phyloP scores from a whole-genome alignment of 352 stramenopile species.

The Phytophthora melonis region DNA sequence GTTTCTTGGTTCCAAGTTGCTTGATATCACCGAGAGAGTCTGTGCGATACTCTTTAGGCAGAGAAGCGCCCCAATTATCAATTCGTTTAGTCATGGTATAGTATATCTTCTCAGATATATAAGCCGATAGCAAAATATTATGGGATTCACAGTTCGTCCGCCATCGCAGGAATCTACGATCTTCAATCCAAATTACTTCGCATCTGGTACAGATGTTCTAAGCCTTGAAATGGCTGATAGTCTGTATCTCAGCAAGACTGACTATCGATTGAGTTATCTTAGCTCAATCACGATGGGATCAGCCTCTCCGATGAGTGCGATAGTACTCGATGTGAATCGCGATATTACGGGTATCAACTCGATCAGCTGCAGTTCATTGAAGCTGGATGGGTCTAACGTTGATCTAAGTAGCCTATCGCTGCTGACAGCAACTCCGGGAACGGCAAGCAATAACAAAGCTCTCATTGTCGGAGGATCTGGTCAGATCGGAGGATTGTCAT shows the following conservation, averaged over 20 bases:
- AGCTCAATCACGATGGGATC: slow-evolving; percentile 1
- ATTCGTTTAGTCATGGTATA: background rate
- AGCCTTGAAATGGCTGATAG: background rate
- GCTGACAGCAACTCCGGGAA: background rate
- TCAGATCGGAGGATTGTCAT: too few relatives aligned
- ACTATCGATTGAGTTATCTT: slow-evolving; percentile 4
- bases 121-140: background rate
- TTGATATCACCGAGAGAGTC: background rate
- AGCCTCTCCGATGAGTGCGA: background rate
- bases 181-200: too few relatives aligned
- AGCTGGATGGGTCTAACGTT: background rate
- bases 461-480: too few relatives aligned
- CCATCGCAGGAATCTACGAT: background rate
- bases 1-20: background rate
- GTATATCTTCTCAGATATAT: background rate
- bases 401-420: background rate
- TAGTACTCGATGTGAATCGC: background rate
- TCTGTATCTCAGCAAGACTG: slow-evolving; percentile 2
- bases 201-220: background rate
- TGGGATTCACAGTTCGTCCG: background rate
- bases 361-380: background rate
- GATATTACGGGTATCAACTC: too few relatives aligned
- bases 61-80: background rate
- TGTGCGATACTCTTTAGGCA: background rate
- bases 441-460: too few relatives aligned